Evolutionary conservation across 345 rosid species (phyloP), one percentile per base, ranked within the genome.

Genomic region (Aegle marmelos): DNA sequence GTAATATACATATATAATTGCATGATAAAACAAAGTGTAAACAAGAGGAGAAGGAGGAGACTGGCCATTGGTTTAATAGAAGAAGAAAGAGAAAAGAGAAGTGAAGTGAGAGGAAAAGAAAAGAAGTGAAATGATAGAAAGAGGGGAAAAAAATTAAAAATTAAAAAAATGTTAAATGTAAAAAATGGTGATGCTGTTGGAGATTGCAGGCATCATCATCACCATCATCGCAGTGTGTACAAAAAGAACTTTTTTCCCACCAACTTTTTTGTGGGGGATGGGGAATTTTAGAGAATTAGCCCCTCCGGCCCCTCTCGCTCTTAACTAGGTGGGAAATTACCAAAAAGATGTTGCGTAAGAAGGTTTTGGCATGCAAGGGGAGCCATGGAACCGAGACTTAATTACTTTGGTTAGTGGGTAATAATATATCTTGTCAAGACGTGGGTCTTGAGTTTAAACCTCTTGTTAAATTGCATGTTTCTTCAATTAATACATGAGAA

Each of bases 191-290:
- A 50, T 72, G 84, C 37, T 80, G 88, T 78, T 78, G 83, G 85
- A 80, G 92, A 81, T 78, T 84, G 82, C 79, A 89, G 83, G 90
- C 87, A 89, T 82, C 88, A 87, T 89, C 89, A 85, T 86, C 89
- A 72, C 83, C 86, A 85, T 83, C 87, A 83, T 82, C 85, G 84
- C 92, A 76, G 80, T 81, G 79, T 82, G 87, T 76, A 84, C 90
- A 87, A 85, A 87, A 87, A 87, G 83, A 87, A 76, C 88, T 84
- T 88, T 86, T 88, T 83, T 80, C 66, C 84, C 82, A 80, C 89
- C 81, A 82, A 86, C 85, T 88, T 86, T 88, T 82, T 37, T 73
- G 91, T 78, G 84, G 91, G 89, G 79, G 54, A 45, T 13, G 50
- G 50, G 50, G 50, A 45, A 45, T 45, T 53, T 48, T 48, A 48